A percentile compares a stretch with the other conserved stretches of the same genome.
Conservation (phyloP, 768 basidiomycete species). For the Lentinula sp. region DNA sequence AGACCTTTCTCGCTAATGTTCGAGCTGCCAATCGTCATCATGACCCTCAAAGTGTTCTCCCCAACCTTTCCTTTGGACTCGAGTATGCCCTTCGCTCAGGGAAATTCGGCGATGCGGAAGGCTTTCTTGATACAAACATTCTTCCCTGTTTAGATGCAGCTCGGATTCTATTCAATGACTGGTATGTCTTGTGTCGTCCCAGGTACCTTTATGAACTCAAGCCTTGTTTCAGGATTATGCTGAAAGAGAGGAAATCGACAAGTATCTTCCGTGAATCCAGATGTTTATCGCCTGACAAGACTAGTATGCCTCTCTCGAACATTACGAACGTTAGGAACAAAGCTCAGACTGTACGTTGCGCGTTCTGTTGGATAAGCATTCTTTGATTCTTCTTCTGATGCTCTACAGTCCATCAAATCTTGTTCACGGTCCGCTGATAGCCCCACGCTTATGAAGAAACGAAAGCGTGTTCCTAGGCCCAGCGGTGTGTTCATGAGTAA, state of each 20-base stretch:
- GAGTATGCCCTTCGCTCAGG: slow-evolving; percentile 1
- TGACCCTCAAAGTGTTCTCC: background rate
- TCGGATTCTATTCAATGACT: background rate
- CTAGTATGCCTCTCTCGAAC: background rate
- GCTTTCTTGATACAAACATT: background rate
- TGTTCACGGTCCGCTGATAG: background rate
- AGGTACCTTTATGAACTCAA: background rate
- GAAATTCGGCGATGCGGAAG: slow-evolving; percentile 2
- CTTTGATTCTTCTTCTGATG: background rate
- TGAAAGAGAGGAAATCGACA: background rate
- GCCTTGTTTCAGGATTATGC: background rate
- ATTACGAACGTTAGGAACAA: background rate
- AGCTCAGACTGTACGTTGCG: background rate
- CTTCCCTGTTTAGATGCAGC: background rate
- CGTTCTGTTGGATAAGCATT: background rate
- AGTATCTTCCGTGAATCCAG: background rate
- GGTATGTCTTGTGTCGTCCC: background rate
- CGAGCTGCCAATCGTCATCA: background rate
- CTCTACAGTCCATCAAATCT: background rate
- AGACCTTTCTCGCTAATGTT: background rate
- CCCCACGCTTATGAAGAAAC: background rate
- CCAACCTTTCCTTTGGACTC: background rate
- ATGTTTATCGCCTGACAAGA: background rate
- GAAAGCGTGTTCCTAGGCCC: background rate
- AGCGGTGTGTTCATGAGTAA: background rate